Evolutionary conservation across 371 early-diverging fungal species (phyloP), one percentile per base, ranked within the genome.

Genomic region (Mortierella sp.): DNA sequence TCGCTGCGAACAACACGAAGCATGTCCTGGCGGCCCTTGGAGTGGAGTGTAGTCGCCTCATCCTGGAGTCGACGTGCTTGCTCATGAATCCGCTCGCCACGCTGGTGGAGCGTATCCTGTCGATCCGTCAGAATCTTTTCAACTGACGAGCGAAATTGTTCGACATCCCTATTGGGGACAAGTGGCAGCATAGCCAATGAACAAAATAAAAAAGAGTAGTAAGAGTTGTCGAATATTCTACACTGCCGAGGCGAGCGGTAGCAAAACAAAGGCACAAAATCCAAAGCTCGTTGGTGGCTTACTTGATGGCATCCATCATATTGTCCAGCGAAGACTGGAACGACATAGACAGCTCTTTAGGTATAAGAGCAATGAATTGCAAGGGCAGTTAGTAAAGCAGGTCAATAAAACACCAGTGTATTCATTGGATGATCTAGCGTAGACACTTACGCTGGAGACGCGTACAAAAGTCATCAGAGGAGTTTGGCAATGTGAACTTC

Each of bases 221-320:
- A 16, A 28, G 50, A 13, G 28, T 50, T 50, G 11, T n/a, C 53
- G 43, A 26, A 24, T 2, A 6, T 6, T 46, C 13, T 5, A 51
- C 16, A 19, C 10, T 6, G 55, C 0, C 37, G 5, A 13, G 37
- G 40, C 37, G 6, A 40, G 24, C 16, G 0, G 28, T n/a, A 69
- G 5, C 16, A 24, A 44, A 51, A 21, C n/a, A 44, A 40, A 13
- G 37, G 14, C 6, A 26, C 5, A n/a, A 55, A 13, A 70, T 1
- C 11, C 19, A 3, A 64, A 64, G 6, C 16, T n/a, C 2, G 19
- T 70, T 37, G 5, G 19, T 0, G 26, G 4, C 72, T 16, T 75
- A 80, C 80, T 53, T 54, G 21, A 80, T 54, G 2, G 80, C 75
- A 16, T 75, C 75, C 40, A 74, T 53, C 79, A 79, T 79, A 10